Percentiles rank a stretch among this genome's conserved stretches.
These are phyloP conservation scores for Pseudogymnoascus sp. DNA, from an alignment of 2,329 filamentous ascomycete species.

Conservation along the genomic window DNA sequence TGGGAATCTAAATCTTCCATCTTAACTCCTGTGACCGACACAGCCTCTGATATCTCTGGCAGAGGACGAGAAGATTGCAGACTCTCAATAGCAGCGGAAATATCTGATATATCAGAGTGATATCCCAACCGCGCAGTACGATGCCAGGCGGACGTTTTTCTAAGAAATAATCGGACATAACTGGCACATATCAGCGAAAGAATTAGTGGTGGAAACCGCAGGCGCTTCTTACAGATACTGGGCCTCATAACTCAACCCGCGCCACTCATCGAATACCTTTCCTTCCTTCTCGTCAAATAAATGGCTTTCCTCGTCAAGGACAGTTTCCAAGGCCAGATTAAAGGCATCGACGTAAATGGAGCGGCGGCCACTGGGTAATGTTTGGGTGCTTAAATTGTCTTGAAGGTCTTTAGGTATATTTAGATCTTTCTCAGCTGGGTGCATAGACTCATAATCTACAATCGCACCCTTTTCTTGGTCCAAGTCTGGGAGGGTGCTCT, in stretches of 20 bases:
- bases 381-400: conserved; percentile 45
- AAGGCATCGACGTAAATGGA: conserved; percentile 98
- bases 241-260: conserved; percentile 65
- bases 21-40: conserved; percentile 13
- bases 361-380: conserved; percentile 68
- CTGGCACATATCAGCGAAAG: conserved; percentile 35
- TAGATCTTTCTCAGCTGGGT: conserved; percentile 33
- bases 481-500: conserved; percentile 61
- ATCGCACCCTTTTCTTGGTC: conserved; percentile 64
- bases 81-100: conserved; percentile 54
- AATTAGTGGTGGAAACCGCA: background rate
- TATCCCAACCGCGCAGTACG: conserved; percentile 70
- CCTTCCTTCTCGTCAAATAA: conserved; percentile 76
- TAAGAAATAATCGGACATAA: conserved; percentile 85
- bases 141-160: conserved; percentile 90
- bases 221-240: conserved; percentile 68
- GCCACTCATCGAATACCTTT: conserved; percentile 71
- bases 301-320: conserved; percentile 80
- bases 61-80: conserved; percentile 54
- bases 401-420: conserved; percentile 34
- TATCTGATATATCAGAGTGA: conserved; percentile 71
- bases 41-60: conserved; percentile 32
- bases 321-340: conserved; percentile 82
- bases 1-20: conserved; percentile 19
- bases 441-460: conserved; percentile 66